Evolutionary conservation across 805 yeast species (phyloP).

Genomic region (Zygosaccharomyces kombuchaensis): DNA sequence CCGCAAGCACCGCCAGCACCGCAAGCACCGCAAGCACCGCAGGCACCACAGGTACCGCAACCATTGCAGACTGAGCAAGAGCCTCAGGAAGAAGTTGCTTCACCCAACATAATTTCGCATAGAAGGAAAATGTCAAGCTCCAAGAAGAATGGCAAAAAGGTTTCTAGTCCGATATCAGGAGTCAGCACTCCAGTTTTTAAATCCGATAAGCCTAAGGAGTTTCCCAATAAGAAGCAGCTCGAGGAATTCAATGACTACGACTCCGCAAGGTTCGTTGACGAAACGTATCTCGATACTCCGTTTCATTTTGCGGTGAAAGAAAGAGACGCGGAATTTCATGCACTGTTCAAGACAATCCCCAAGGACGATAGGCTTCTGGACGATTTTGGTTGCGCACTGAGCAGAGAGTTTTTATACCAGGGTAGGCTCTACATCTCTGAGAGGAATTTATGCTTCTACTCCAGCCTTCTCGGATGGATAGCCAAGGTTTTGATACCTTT

Average conservation of each 20-base stretch:
- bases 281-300: constrained; percentile 51
- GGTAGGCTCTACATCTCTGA: constrained; percentile 84
- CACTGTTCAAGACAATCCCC: constrained; percentile 62
- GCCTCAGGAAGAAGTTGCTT: constrained; percentile 7
- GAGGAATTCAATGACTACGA: constrained; percentile 20
- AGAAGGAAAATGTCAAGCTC: constrained; percentile 25
- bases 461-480: constrained; percentile 81
- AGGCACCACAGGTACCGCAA: constrained; percentile 3
- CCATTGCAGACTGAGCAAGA: constrained; percentile 1
- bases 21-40: constrained; percentile 4
- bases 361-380: constrained; percentile 69
- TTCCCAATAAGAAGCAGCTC: constrained; percentile 8
- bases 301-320: constrained; percentile 61
- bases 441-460: constrained; percentile 75
- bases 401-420: constrained; percentile 79
- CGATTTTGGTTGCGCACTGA: constrained; percentile 86
- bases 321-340: constrained; percentile 74
- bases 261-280: constrained; percentile 50
- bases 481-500: constrained; percentile 71
- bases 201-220: constrained; percentile 23
- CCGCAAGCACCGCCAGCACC: constrained; percentile 3
- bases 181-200: constrained; percentile 8
- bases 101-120: constrained; percentile 32
- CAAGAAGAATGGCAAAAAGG: constrained; percentile 8
- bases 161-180: background rate